phyloP scores from a whole-genome alignment of 176 grass and related monocot genomes.

The Cenchrus fungigraminus region DNA sequence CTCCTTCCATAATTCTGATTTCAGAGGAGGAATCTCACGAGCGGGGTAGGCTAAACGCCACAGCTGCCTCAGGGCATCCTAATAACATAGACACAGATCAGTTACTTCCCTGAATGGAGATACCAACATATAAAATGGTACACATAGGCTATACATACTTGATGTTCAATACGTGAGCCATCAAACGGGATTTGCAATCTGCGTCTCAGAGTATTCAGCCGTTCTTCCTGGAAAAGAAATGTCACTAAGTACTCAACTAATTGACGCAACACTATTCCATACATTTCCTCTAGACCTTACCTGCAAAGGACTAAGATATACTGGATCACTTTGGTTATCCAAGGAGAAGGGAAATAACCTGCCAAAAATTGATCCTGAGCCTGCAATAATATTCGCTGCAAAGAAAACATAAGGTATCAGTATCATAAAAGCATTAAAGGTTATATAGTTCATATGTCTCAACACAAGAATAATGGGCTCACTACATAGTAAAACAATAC shows the following conservation, averaged over 20 bases:
- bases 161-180: conserved; percentile 78
- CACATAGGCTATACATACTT: conserved; percentile 54
- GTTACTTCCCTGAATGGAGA: conserved; percentile 17
- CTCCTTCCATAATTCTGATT: conserved; percentile 98
- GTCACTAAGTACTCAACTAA: conserved; percentile 24
- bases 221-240: conserved; percentile 80
- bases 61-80: conserved; percentile 90
- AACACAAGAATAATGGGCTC: not conserved
- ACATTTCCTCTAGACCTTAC: conserved; percentile 48
- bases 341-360: conserved; percentile 71
- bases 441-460: conserved; percentile 11
- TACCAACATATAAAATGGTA: not conserved
- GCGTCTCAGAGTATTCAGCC: conserved; percentile 60
- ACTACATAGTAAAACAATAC: not conserved
- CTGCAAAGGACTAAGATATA: conserved; percentile 81
- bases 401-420: not conserved
- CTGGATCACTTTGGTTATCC: conserved; percentile 40
- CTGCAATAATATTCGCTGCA: conserved; percentile 74
- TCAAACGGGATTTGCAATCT: conserved; percentile 90
- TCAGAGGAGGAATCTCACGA: conserved; percentile 70
- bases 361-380: conserved; percentile 72
- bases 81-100: conserved; percentile 34
- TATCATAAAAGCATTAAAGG: conserved; percentile 19
- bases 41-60: conserved; percentile 82
- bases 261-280: not conserved